Evolutionary conservation across 2,329 filamentous ascomycete species (phyloP), one percentile per base, ranked within the genome.

Genomic region (Phyllosticta citribraziliensis): DNA sequence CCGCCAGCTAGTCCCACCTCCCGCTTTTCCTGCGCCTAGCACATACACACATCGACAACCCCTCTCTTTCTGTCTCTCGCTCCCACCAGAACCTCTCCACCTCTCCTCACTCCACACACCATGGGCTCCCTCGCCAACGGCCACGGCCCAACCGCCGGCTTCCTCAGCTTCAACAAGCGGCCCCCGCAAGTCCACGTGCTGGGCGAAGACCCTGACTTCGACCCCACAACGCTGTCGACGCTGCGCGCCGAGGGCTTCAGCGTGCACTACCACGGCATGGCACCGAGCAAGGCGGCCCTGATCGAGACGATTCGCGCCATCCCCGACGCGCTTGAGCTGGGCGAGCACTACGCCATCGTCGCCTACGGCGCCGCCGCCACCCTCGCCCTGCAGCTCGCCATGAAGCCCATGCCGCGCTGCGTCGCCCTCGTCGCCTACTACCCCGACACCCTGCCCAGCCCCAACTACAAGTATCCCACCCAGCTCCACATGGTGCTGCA

Each of bases 361-460:
- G 74, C 75, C 14, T 79, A 75, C 64, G 75, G 74, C 20, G 68
- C 70, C 24, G 76, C 77, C 5, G 76, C 77, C 3, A 70, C 70
- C 33, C 64, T 70, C 22, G 72, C 72, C 30, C 69, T 79, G n/a
- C 72, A 73, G 56, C 67, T 68, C 14, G 71, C 73, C n/a, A 67
- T 70, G 58, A 76, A 78, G 61, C 74, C 76, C 0, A 66, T 76
- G 58, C 68, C 73, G 5, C 73, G 75, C 59, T 72, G 74, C 63
- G 70, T 67, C 58, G 73, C 75, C 0, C 68, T 79, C 4, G 67
- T 78, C 25, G 72, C 71, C 2, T 79, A 76, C 66, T 79, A 79
- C 63, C 77, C 77, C 0, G 67, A 71, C 5, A 30, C 66, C 5
- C 66, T 78, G 14, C 72, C 74, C 0, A 68, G 65, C 6, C 72